A percentile compares a stretch with the other conserved stretches of the same genome.
phyloP scores from a whole-genome alignment of 495 filamentous ascomycete genomes.

The Pyronema domesticum region DNA sequence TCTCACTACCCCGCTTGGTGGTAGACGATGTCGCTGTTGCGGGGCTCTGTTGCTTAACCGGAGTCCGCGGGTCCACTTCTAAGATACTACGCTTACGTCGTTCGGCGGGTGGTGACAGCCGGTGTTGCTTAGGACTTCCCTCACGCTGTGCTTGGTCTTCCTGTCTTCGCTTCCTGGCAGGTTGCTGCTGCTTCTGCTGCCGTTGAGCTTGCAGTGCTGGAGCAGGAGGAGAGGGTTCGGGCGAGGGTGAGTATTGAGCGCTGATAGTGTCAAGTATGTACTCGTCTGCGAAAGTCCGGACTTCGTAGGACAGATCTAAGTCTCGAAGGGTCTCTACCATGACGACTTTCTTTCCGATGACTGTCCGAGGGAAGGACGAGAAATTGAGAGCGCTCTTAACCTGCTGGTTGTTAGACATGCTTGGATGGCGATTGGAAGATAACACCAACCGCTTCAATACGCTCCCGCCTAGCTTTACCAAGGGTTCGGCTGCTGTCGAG shows the following conservation, averaged over 20 bases:
- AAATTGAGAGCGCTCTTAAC: not conserved
- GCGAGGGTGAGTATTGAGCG: not conserved
- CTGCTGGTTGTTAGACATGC: not conserved
- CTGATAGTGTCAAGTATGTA: not conserved
- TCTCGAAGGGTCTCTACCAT: slow-evolving; percentile 1
- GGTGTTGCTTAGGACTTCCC: too few relatives aligned
- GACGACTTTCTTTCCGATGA: not conserved
- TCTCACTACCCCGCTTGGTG: not conserved
- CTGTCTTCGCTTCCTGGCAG: too few relatives aligned
- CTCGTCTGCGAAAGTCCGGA: not conserved
- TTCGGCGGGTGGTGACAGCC: too few relatives aligned
- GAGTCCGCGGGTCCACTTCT: too few relatives aligned
- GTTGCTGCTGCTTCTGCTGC: too few relatives aligned
- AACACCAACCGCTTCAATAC: slow-evolving; percentile 19
- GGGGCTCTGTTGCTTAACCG: too few relatives aligned
- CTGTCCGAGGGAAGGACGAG: not conserved
- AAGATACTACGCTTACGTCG: too few relatives aligned
- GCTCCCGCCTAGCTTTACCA: slow-evolving; percentile 14
- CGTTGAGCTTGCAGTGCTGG: too few relatives aligned
- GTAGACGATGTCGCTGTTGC: not conserved
- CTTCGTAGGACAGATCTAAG: not conserved
- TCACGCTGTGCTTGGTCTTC: too few relatives aligned
- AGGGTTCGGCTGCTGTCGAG: slow-evolving; percentile 15
- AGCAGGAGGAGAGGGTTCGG: too few relatives aligned
- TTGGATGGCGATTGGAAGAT: not conserved